Evolutionary conservation across 441 rosid genomes (phyloP).

Genomic region (Rhodomyrtus psidioides): DNA sequence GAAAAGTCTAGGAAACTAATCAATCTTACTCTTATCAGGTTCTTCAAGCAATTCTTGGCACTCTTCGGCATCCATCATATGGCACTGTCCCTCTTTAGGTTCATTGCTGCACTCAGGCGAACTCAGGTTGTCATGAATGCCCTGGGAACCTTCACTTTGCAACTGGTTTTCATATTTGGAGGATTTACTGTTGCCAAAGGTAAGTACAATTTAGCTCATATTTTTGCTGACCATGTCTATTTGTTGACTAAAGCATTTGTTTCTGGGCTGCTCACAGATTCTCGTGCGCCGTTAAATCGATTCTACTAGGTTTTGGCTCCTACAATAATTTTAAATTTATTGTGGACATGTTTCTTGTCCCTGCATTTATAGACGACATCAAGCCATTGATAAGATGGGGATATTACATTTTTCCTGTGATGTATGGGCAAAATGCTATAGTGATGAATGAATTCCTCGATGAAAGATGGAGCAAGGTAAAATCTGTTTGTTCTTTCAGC

Average conservation of each 20-base stretch:
- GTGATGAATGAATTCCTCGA: conserved; percentile 14
- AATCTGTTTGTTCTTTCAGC: too few relatives aligned
- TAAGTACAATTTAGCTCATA: neutral
- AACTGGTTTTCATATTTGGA: neutral
- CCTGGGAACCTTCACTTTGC: neutral
- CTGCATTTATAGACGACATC: conserved; percentile 1
- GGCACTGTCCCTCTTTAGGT: neutral
- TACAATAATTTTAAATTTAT: neutral
- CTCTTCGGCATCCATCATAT: neutral
- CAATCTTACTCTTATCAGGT: neutral
- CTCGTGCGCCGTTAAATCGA: neutral
- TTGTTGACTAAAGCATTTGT: neutral
- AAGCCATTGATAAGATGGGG: conserved; percentile 11
- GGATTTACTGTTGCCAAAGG: neutral
- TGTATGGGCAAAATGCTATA: conserved; percentile 11
- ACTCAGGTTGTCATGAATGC: neutral
- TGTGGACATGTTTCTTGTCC: too few relatives aligned
- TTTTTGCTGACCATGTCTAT: neutral
- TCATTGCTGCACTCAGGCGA: neutral
- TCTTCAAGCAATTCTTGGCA: neutral
- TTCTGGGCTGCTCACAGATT: neutral
- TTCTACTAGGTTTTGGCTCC: neutral
- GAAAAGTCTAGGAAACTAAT: neutral
- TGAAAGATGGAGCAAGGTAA: conserved; percentile 12
- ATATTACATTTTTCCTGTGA: conserved; percentile 12